A percentile compares a stretch with the other conserved stretches of the same genome.
phyloP scores from a whole-genome alignment of 257 asterid species.

The Fraxinus quadrangulata region DNA sequence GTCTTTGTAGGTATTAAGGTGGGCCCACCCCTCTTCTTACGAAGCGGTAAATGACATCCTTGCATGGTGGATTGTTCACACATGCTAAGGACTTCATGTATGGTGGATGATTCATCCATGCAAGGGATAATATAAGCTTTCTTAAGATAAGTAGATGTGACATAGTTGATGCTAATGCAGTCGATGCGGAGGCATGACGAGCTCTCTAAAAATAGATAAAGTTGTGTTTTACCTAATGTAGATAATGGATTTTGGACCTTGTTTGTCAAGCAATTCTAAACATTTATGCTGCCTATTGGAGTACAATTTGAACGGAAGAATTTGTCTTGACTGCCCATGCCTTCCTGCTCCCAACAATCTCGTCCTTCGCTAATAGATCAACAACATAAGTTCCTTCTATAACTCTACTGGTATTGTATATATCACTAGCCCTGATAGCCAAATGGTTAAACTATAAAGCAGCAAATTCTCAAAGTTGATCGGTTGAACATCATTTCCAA shows the following conservation, averaged over 20 bases:
- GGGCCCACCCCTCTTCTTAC: no score
- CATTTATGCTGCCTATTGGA: slow-evolving; percentile 5
- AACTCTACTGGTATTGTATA: slow-evolving; percentile 46
- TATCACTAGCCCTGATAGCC: slow-evolving; percentile 31
- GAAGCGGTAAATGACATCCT: no score
- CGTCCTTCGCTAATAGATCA: slow-evolving; percentile 28
- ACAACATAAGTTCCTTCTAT: slow-evolving; percentile 39
- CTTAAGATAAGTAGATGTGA: no score
- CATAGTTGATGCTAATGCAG: no score
- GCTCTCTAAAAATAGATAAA: no score
- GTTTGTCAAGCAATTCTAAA: slow-evolving; percentile 32
- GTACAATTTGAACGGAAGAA: slow-evolving; percentile 27
- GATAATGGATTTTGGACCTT: slow-evolving; percentile 16
- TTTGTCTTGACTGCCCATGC: slow-evolving; percentile 44
- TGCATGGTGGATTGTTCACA: no score
- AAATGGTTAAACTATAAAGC: slow-evolving; percentile 1
- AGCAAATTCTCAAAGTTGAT: slow-evolving; percentile 5
- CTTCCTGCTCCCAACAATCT: slow-evolving; percentile 23
- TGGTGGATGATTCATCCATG: no score
- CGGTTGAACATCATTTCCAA: slow-evolving; percentile 10
- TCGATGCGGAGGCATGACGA: no score
- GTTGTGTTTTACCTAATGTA: no score
- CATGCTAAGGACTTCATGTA: no score
- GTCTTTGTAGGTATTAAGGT: no score
- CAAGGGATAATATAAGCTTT: no score